These are phyloP conservation scores for Daphne laureola DNA, from an alignment of 441 rosid species.

Conservation along the genomic window DNA sequence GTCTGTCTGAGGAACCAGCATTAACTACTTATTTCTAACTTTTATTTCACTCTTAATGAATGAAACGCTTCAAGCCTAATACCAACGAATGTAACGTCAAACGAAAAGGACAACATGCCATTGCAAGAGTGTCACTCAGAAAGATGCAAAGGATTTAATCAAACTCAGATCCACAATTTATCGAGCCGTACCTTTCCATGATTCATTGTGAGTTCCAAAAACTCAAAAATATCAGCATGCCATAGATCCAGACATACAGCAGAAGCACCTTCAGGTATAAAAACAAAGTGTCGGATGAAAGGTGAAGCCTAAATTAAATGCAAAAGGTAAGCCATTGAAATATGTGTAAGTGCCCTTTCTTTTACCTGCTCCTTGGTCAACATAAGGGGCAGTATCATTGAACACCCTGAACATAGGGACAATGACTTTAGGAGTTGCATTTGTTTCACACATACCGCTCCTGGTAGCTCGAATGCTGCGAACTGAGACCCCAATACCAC, in stretches of 20 bases:
- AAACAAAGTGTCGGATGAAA: not conserved
- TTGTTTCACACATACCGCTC: slow-evolving; percentile 85
- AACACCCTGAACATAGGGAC: slow-evolving; percentile 88
- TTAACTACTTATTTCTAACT: too few relatives aligned
- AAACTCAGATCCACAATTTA: not conserved
- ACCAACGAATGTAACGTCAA: not conserved
- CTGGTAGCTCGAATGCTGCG: slow-evolving; percentile 89
- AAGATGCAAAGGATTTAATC: not conserved
- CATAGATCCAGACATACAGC: slow-evolving; percentile 93
- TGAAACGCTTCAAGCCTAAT: not conserved
- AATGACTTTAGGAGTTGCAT: slow-evolving; percentile 85
- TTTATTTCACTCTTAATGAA: not conserved
- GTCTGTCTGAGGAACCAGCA: too few relatives aligned
- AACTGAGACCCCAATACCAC: slow-evolving; percentile 89
- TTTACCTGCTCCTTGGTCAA: slow-evolving; percentile 96
- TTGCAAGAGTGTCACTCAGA: not conserved
- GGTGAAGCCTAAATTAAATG: not conserved
- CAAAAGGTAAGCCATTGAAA: not conserved
- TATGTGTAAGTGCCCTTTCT: slow-evolving; percentile 55
- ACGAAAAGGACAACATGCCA: not conserved
- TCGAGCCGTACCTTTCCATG: slow-evolving; percentile 62
- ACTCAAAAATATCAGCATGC: slow-evolving; percentile 86
- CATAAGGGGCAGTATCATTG: slow-evolving; percentile 91
- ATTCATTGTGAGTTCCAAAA: slow-evolving; percentile 76
- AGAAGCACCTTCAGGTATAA: slow-evolving; percentile 62